Percentiles rank a stretch among this genome's conserved stretches.
Conservation (phyloP, 108 stramenopile species). For the Stephanodiscus triporus region DNA sequence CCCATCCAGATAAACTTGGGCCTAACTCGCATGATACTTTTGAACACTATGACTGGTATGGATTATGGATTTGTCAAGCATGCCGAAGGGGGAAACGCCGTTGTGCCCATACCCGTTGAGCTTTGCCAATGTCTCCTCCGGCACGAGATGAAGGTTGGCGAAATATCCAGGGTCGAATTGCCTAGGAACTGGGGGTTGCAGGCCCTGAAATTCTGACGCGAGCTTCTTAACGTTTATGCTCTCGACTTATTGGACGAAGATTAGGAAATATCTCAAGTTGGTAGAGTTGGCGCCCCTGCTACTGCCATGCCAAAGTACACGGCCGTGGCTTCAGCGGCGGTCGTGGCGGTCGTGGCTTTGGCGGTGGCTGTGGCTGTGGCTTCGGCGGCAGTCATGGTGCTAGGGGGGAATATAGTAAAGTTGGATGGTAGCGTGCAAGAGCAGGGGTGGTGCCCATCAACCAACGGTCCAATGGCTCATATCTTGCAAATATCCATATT, state of each 20-base stretch:
- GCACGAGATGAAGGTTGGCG: slow-evolving; percentile 76
- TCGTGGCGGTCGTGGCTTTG: too few relatives aligned
- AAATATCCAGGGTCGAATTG: slow-evolving; percentile 52
- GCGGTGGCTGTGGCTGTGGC: too few relatives aligned
- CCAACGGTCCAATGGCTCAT: too few relatives aligned
- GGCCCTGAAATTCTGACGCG: slow-evolving; percentile 59
- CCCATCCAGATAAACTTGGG: slow-evolving; percentile 85
- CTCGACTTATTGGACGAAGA: slow-evolving; percentile 83
- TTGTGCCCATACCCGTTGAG: slow-evolving; percentile 82
- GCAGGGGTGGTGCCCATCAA: too few relatives aligned
- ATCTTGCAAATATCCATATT: too few relatives aligned
- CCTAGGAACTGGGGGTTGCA: slow-evolving; percentile 44
- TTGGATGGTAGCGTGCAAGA: too few relatives aligned
- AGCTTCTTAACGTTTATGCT: slow-evolving; percentile 68
- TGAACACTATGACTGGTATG: slow-evolving; percentile 62
- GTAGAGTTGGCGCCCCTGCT: slow-evolving; percentile 39
- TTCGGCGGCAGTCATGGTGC: too few relatives aligned
- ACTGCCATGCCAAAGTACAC: too few relatives aligned
- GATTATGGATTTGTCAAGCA: slow-evolving; percentile 54
- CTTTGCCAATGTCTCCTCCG: slow-evolving; percentile 63
- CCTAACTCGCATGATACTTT: slow-evolving; percentile 48
- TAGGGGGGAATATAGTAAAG: too few relatives aligned
- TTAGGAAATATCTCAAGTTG: slow-evolving; percentile 75
- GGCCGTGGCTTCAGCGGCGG: too few relatives aligned
- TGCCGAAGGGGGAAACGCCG: slow-evolving; percentile 82